These are phyloP conservation scores for Lepidium africanum DNA, from an alignment of 345 rosid species.

Conservation along the genomic window DNA sequence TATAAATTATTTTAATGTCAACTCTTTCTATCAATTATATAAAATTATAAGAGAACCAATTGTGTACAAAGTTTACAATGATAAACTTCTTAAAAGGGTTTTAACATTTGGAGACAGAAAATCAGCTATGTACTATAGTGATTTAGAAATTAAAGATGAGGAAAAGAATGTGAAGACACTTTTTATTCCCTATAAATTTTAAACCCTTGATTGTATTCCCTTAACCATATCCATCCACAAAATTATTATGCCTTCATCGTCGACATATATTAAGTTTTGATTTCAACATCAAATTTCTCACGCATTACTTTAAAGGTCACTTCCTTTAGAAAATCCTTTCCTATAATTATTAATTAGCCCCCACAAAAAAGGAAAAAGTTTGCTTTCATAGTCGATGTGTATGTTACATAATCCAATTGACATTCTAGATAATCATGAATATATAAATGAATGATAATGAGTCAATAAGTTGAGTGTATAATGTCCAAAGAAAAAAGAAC, in stretches of 20 bases:
- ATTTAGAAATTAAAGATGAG: no score
- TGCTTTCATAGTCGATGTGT: neutral
- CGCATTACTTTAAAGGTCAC: neutral
- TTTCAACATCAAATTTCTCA: neutral
- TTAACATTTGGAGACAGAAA: no score
- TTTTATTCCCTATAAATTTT: no score
- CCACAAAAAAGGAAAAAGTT: no score
- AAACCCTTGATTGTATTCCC: no score
- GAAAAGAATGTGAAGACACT: no score
- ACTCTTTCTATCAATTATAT: no score
- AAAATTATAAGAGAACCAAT: no score
- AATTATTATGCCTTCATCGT: neutral
- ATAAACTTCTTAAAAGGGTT: no score
- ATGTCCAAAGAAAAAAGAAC: constrained; percentile 33
- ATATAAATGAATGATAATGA: neutral
- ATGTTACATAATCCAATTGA: neutral
- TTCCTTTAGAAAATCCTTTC: neutral
- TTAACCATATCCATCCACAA: neutral
- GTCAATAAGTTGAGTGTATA: constrained; percentile 7
- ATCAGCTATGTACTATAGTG: no score
- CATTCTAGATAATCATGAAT: constrained; percentile 4
- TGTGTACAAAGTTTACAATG: no score
- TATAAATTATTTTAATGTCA: no score
- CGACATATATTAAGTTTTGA: neutral
- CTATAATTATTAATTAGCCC: neutral